phyloP scores from a whole-genome alignment of 2,329 filamentous ascomycete species.

The Epichloe brachyelytri region DNA sequence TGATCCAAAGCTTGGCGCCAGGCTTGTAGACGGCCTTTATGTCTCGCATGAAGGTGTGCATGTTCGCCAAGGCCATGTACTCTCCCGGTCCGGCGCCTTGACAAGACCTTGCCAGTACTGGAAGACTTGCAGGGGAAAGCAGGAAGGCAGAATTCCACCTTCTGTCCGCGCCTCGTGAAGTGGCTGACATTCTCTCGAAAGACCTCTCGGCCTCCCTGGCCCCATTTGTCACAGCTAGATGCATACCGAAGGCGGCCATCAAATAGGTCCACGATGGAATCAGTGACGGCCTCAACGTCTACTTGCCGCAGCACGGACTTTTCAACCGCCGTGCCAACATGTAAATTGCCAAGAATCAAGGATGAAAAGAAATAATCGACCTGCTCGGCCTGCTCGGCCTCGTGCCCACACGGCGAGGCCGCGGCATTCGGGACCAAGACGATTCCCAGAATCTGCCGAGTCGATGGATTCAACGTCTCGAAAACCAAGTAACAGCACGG shows the following conservation, averaged over 20 bases:
- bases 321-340: background rate
- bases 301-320: background rate
- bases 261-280: constrained; percentile 11
- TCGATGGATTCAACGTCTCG: background rate
- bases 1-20: constrained; percentile 23
- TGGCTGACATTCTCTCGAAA: constrained; percentile 12
- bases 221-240: constrained; percentile 13
- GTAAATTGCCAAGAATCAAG: constrained; percentile 1
- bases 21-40: constrained; percentile 19
- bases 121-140: constrained; percentile 29
- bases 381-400: background rate
- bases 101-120: constrained; percentile 20
- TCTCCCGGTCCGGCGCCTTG: constrained; percentile 21
- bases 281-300: constrained; percentile 1
- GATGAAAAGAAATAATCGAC: constrained; percentile 5
- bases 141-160: constrained; percentile 20
- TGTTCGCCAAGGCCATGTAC: constrained; percentile 18
- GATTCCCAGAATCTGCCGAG: constrained; percentile 2
- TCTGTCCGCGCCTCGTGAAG: constrained; percentile 11
- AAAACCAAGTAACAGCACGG: background rate
- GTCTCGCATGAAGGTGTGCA: constrained; percentile 17
- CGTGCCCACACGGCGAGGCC: background rate
- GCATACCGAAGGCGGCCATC: constrained; percentile 13
- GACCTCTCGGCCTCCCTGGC: constrained; percentile 8
- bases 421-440: background rate